Percentiles rank a stretch among this genome's conserved stretches.
These are phyloP conservation scores for Punica granatum DNA, from an alignment of 345 rosid species.

Conservation along the genomic window DNA sequence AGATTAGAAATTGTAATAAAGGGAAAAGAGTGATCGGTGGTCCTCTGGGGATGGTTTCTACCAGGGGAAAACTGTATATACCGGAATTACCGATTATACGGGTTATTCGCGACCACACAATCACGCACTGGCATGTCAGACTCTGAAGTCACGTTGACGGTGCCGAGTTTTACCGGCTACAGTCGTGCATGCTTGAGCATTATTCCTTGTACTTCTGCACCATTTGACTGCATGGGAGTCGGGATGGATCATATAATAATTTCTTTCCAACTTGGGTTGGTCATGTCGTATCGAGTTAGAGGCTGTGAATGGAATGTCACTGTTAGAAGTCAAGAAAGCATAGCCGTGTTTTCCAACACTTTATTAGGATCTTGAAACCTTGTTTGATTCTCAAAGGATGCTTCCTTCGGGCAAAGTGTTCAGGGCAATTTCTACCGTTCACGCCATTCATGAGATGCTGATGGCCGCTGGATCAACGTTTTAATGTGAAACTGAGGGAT, in stretches of 20 bases:
- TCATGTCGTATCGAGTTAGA: neutral
- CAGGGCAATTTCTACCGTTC: too few species aligned
- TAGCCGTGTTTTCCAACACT: neutral
- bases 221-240: neutral
- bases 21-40: neutral
- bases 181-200: too few species aligned
- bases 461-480: too few species aligned
- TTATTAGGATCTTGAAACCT: neutral
- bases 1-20: neutral
- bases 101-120: too few species aligned
- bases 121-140: too few species aligned
- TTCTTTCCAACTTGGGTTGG: too few species aligned
- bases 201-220: neutral
- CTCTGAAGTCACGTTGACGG: too few species aligned
- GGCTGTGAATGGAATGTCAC: neutral
- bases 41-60: neutral
- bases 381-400: neutral
- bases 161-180: too few species aligned
- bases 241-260: too few species aligned
- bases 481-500: too few species aligned
- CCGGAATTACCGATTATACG: neutral
- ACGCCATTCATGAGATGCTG: too few species aligned
- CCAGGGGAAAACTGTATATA: neutral
- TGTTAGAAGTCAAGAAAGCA: slow-evolving; percentile 2
- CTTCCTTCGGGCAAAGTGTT: neutral